Evolutionary conservation across 164 flowering plant species (phyloP).

Genomic region (Aristolochia fimbriata): DNA sequence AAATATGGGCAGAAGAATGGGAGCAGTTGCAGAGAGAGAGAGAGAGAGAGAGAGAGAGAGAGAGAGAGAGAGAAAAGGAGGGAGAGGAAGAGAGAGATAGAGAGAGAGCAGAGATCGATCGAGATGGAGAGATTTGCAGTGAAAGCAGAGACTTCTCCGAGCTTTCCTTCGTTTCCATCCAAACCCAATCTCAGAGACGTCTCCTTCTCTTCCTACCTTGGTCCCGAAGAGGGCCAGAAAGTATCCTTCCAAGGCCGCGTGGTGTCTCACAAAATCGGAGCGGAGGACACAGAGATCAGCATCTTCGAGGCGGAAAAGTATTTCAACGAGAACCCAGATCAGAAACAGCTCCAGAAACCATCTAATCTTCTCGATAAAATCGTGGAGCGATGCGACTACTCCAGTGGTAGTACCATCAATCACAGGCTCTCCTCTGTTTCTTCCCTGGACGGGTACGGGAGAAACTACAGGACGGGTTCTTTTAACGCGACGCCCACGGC

Average conservation of each 20-base stretch:
- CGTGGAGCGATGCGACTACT: slow-evolving; percentile 6
- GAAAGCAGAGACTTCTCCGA: background rate
- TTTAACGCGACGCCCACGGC: slow-evolving; percentile 79
- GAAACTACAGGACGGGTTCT: slow-evolving; percentile 41
- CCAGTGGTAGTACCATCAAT: background rate
- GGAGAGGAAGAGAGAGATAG: background rate
- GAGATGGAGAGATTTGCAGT: slow-evolving; percentile 13
- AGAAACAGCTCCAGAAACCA: slow-evolving; percentile 6
- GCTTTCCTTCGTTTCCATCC: slow-evolving; percentile 6
- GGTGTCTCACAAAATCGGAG: background rate
- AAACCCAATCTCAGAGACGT: slow-evolving; percentile 15
- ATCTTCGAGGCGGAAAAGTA: slow-evolving; percentile 69
- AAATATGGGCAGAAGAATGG: background rate
- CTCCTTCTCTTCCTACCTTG: slow-evolving; percentile 36
- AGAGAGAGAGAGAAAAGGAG: slow-evolving; percentile 2
- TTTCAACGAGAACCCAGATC: slow-evolving; percentile 39
- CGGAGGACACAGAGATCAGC: slow-evolving; percentile 46
- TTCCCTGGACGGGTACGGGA: slow-evolving; percentile 31
- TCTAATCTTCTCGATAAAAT: slow-evolving; percentile 1
- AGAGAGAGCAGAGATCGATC: too few species aligned
- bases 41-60: slow-evolving; percentile 4
- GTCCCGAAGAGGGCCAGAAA: slow-evolving; percentile 3
- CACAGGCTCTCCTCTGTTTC: slow-evolving; percentile 49
- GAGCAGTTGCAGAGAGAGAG: background rate
- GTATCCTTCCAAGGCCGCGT: background rate